These are phyloP conservation scores for Metschnikowia colocasiae DNA, from an alignment of 805 yeast species.

Conservation along the genomic window DNA sequence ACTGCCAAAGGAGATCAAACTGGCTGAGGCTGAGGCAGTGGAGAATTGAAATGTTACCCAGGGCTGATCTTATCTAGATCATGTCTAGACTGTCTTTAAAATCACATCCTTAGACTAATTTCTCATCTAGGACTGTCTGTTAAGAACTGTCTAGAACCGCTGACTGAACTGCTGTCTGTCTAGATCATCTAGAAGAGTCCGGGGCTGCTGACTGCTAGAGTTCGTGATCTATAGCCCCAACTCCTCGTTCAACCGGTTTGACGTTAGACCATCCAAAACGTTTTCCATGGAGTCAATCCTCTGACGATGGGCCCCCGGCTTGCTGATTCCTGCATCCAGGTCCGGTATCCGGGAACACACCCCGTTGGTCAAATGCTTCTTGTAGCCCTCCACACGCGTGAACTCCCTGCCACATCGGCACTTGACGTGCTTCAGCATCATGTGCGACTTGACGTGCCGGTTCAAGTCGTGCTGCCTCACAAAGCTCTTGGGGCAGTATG, in stretches of 20 bases:
- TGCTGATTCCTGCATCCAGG: conserved; percentile 8
- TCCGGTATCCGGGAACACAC: conserved; percentile 11
- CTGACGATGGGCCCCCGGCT: conserved; percentile 13
- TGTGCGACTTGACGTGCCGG: conserved; percentile 85
- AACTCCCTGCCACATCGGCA: conserved; percentile 96
- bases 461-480: conserved; percentile 94
- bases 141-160: too few species aligned
- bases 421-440: conserved; percentile 56
- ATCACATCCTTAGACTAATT: too few species aligned
- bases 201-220: too few species aligned
- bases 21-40: too few species aligned
- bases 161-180: too few species aligned
- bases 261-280: conserved; percentile 18
- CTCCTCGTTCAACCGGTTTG: conserved; percentile 18
- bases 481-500: conserved; percentile 74
- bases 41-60: too few species aligned
- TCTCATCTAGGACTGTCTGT: too few species aligned
- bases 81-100: too few species aligned
- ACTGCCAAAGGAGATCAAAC: too few species aligned
- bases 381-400: conserved; percentile 83
- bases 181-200: too few species aligned
- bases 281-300: conserved; percentile 13
- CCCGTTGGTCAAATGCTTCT: conserved; percentile 60
- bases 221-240: conserved; percentile 7
- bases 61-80: too few species aligned